These are phyloP conservation scores for Sclerotinia sclerotiorum DNA, from an alignment of 2,329 filamentous ascomycete species.

Conservation along the genomic window DNA sequence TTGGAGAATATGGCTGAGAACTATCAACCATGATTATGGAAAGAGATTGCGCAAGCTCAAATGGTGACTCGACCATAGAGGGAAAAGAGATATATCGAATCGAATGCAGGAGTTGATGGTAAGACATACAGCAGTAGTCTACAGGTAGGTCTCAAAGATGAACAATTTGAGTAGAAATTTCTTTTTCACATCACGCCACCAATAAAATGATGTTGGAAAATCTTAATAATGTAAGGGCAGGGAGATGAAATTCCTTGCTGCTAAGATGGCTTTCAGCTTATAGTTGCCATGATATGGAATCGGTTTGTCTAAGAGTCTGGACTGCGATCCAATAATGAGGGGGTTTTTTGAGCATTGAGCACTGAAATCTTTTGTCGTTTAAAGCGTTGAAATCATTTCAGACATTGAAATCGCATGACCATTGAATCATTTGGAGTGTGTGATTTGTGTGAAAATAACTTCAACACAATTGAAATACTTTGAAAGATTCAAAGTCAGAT, in stretches of 20 bases:
- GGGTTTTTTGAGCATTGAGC: too few relatives aligned
- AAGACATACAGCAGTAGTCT: neutral
- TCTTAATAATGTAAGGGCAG: constrained; percentile 7
- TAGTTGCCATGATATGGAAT: neutral
- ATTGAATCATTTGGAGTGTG: too few relatives aligned
- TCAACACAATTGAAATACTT: too few relatives aligned
- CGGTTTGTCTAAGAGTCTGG: too few relatives aligned
- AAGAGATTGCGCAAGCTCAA: neutral
- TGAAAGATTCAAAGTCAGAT: too few relatives aligned
- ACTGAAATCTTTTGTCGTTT: too few relatives aligned
- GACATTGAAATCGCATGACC: too few relatives aligned
- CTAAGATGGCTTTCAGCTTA: too few relatives aligned
- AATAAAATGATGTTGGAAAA: neutral
- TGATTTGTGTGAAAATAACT: too few relatives aligned
- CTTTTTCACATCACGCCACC: constrained; percentile 4
- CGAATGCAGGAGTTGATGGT: neutral
- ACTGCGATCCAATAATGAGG: too few relatives aligned
- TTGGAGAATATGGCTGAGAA: neutral
- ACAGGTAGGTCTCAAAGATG: neutral
- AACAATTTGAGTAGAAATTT: neutral
- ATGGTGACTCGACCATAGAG: neutral
- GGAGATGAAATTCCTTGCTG: neutral
- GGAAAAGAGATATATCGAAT: neutral
- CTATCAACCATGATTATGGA: neutral
- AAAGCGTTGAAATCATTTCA: too few relatives aligned